Evolutionary conservation across 495 filamentous ascomycete genomes (phyloP), one percentile per base, ranked within the genome.

Genomic region (Pseudomonodictys pantanalensis): DNA sequence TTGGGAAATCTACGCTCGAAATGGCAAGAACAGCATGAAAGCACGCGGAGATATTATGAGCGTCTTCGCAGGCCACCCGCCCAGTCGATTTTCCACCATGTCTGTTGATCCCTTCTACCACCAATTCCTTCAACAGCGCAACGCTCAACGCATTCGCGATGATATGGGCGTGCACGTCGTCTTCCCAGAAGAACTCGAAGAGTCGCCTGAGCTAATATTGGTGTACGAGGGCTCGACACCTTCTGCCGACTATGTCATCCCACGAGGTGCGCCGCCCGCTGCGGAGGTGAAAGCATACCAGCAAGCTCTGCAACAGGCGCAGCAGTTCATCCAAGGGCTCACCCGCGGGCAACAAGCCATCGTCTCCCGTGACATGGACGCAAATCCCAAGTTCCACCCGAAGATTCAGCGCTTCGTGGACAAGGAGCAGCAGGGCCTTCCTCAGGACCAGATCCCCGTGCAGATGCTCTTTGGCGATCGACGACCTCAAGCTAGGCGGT

Each of bases 71-170:
- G 85, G 84, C 49, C 89, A 92, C 59, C 91, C 91, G 33, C 92
- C 91, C 3, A 78, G 85, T 17, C 83, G 88, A 49, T 76, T 95
- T 47, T 77, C 81, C 20, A 82, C 85, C 33, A 71, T 95, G 18
- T 66, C 79, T 1, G 80, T 97, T 10, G 89, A 97, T 71, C 85
- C 90, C 0, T 96, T 95, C 77, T 96, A 87, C 77, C 87, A 97
- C 71, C 76, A 81, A 5, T 86, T 89, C 72, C 73, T 96, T 26
- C 83, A 81, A 23, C 83, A 81, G 33, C 83, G 86, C 24, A 74
- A 84, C 44, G 77, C 80, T 9, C 76, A 80, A 29, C 79, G 80
- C 48, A 76, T 96, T 25, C 83, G 84, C 53, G 76, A 84, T 52
- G 83, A 90, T 22, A 89, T 83, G 63, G 88, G 90, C 60, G 91